Percentiles rank a stretch among this genome's conserved stretches.
phyloP scores from a whole-genome alignment of 176 grass and related monocot species.

The Oryza nivara region DNA sequence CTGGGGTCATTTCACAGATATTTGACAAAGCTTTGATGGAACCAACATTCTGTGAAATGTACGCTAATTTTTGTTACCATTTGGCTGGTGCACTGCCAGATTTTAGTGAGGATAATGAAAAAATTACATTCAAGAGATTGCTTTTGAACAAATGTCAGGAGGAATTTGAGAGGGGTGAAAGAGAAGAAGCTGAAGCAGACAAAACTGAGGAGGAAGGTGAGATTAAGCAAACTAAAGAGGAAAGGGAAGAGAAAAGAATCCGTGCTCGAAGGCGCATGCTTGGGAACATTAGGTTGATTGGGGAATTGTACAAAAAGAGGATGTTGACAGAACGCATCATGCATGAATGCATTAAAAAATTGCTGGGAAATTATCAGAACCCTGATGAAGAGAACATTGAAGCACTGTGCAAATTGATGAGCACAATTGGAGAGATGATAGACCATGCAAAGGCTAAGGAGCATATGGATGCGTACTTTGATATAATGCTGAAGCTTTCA shows the following conservation, averaged over 20 bases:
- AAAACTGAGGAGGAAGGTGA: constrained; percentile 94
- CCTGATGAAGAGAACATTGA: constrained; percentile 93
- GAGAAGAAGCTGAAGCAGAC: constrained; percentile 91
- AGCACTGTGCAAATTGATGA: constrained; percentile 96
- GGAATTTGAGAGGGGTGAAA: constrained; percentile 94
- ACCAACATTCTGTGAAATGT: constrained; percentile 99
- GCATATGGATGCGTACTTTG: constrained; percentile 94
- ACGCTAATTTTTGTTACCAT: constrained; percentile 80
- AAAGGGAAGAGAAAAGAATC: constrained; percentile 82
- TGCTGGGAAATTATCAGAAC: constrained; percentile 64
- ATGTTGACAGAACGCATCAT: constrained; percentile 96
- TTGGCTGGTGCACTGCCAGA: constrained; percentile 72
- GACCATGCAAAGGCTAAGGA: constrained; percentile 91
- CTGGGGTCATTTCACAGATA: constrained; percentile 89
- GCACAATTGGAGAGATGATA: constrained; percentile 96
- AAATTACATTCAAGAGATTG: constrained; percentile 89
- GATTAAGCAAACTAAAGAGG: constrained; percentile 75
- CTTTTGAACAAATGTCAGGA: constrained; percentile 95
- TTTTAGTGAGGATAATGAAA: constrained; percentile 77
- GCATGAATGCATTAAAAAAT: constrained; percentile 95
- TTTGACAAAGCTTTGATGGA: constrained; percentile 99
- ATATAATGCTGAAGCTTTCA: constrained; percentile 64
- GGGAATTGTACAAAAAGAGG: constrained; percentile 93
- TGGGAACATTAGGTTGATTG: constrained; percentile 95
- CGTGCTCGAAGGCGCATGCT: constrained; percentile 82